phyloP scores from a whole-genome alignment of 1,284 basidiomycete species.

The Cystobasidiaceae sp. region DNA sequence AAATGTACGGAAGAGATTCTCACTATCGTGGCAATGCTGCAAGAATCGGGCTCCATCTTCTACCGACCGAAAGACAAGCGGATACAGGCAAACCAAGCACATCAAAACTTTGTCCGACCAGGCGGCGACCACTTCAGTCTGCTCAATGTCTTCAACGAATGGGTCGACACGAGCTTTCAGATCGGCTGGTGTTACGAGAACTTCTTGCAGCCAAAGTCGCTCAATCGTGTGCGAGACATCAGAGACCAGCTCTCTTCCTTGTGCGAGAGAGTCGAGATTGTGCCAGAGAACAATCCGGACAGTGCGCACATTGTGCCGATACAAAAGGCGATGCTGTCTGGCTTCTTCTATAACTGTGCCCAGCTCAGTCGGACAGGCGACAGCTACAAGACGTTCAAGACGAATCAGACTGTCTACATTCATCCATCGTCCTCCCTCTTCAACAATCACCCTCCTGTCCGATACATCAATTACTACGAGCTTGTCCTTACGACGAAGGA shows the following conservation, averaged over 20 bases:
- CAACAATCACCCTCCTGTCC: slow-evolving; percentile 88
- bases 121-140: slow-evolving; percentile 99
- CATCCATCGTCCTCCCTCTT: slow-evolving; percentile 94
- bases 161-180: slow-evolving; percentile 93
- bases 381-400: slow-evolving; percentile 43
- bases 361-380: slow-evolving; percentile 44
- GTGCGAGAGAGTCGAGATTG: slow-evolving; percentile 94
- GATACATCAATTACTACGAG: slow-evolving; percentile 89
- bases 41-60: slow-evolving; percentile 89
- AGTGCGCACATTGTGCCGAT: slow-evolving; percentile 83
- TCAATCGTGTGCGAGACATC: slow-evolving; percentile 90
- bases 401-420: slow-evolving; percentile 74
- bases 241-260: slow-evolving; percentile 86
- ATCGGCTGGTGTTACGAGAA: slow-evolving; percentile 72
- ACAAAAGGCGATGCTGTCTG: slow-evolving; percentile 89
- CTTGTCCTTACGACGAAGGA: slow-evolving; percentile 59
- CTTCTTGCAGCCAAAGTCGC: slow-evolving; percentile 93
- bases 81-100: slow-evolving; percentile 88
- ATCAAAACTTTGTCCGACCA: slow-evolving; percentile 88
- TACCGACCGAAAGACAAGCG: slow-evolving; percentile 90
- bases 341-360: slow-evolving; percentile 56
- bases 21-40: slow-evolving; percentile 96
- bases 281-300: slow-evolving; percentile 73
- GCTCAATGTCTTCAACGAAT: slow-evolving; percentile 76
- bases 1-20: slow-evolving; percentile 92